Evolutionary conservation across 2,329 filamentous ascomycete species (phyloP), one percentile per base, ranked within the genome.

Genomic region (Colletotrichum caudatum): DNA sequence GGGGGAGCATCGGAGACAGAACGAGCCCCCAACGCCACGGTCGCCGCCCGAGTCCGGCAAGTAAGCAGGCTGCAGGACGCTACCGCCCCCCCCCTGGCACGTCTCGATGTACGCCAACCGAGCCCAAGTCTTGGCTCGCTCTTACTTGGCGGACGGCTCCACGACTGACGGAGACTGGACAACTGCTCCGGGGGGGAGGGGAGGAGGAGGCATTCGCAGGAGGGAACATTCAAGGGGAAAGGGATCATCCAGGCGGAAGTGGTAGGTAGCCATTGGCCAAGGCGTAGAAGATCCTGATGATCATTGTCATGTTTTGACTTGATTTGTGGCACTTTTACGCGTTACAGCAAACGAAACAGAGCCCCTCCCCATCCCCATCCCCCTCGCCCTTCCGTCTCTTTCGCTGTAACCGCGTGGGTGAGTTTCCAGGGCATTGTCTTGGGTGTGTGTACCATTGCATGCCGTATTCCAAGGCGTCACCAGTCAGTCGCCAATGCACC

Each of bases 51-150:
- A 16, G 23, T n/a, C 33, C 39, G 37, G 29, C 39, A 58, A 51
- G 56, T 67, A 61, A 66, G 67, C 63, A 66, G 56, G 46, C 16
- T 70, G 56, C 67, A 61, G 67, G 63, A 58, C 56, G 64, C 66
- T 53, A 69, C 57, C 26, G 48, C 48, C 37, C 61, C 26, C 61
- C 26, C 26, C 41, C 50, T 53, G 37, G 53, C 57, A 58, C 51
- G 51, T 33, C 44, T 53, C n/a, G 14, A 51, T 26, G 46, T 58
- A 33, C 23, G 50, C 23, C 59, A 33, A 5, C 37, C 33, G 18
- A 37, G 23, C 33, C 37, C 39, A 20, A 48, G 51, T 50, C 50
- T 50, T 56, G 51, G 39, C 46, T 66, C n/a, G 35, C 48, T 33
- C n/a, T n/a, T 48, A 23, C 18, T 23, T 23, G 58, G 23, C 57